A percentile compares a stretch with the other conserved stretches of the same genome.
Evolutionary conservation across 495 filamentous ascomycete genomes (phyloP).

Genomic region (Podospora bellae-mahoneyi): DNA sequence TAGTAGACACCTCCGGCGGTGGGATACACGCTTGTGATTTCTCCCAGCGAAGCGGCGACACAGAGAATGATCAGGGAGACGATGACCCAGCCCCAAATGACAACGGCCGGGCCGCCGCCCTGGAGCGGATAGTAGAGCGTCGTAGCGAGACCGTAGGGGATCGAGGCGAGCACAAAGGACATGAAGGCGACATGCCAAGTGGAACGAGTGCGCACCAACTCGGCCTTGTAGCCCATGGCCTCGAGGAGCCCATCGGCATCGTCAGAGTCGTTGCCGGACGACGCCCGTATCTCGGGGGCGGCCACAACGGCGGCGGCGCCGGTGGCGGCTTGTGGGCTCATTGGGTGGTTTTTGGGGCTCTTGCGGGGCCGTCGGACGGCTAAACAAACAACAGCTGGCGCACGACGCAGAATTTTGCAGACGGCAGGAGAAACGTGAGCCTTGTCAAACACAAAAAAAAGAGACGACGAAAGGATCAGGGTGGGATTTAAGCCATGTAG

Average conservation of each 20-base stretch:
- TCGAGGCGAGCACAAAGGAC: conserved; percentile 53
- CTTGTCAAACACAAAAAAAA: neutral
- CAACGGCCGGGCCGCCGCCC: conserved; percentile 61
- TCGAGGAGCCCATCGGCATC: conserved; percentile 48
- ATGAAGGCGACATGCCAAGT: conserved; percentile 57
- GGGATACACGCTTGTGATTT: conserved; percentile 56
- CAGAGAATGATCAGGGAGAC: conserved; percentile 49
- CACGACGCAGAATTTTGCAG: neutral
- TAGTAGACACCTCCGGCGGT: conserved; percentile 57
- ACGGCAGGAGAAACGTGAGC: neutral
- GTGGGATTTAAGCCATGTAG: neutral
- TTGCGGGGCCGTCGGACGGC: neutral
- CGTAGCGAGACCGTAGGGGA: conserved; percentile 66
- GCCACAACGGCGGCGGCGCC: neutral
- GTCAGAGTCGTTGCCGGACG: conserved; percentile 14
- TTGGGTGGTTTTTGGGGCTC: neutral
- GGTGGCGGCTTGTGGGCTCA: neutral
- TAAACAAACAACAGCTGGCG: neutral
- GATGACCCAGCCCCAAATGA: conserved; percentile 61
- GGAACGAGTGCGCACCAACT: conserved; percentile 49
- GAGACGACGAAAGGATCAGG: neutral
- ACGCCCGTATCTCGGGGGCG: conserved; percentile 3
- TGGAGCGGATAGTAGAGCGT: conserved; percentile 67
- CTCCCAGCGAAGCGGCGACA: conserved; percentile 51
- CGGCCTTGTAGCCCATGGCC: conserved; percentile 52